Percentiles rank a stretch among this genome's conserved stretches.
phyloP scores from a whole-genome alignment of 495 filamentous ascomycete genomes.

The Lasiosphaeris hirsuta region DNA sequence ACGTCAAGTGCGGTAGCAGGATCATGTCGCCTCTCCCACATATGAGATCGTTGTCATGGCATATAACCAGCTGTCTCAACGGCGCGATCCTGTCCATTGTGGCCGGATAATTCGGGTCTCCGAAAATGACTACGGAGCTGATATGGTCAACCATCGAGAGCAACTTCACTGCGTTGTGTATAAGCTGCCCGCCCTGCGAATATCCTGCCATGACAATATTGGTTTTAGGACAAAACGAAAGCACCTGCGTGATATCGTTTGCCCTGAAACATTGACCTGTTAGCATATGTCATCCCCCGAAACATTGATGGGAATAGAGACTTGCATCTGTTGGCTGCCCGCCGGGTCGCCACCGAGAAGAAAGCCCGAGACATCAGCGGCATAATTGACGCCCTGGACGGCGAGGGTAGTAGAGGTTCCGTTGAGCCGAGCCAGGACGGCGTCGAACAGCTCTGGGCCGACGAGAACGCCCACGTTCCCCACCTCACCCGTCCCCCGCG shows the following conservation, averaged over 20 bases:
- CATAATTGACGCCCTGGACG: slow-evolving; percentile 58
- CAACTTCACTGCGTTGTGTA: slow-evolving; percentile 46
- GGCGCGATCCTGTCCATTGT: slow-evolving; percentile 43
- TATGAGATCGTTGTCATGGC: slow-evolving; percentile 53
- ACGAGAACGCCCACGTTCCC: slow-evolving; percentile 57
- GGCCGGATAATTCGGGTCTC: slow-evolving; percentile 49
- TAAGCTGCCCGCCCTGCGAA: slow-evolving; percentile 53
- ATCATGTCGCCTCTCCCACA: slow-evolving; percentile 50
- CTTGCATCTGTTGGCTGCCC: slow-evolving; percentile 38
- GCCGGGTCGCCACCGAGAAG: slow-evolving; percentile 42
- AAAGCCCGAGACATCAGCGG: slow-evolving; percentile 39
- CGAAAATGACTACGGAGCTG: slow-evolving; percentile 52
- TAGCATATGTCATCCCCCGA: neutral
- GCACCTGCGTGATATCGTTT: slow-evolving; percentile 42
- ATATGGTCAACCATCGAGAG: slow-evolving; percentile 31
- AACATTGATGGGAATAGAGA: neutral
- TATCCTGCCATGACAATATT: slow-evolving; percentile 62
- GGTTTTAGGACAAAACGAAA: slow-evolving; percentile 54
- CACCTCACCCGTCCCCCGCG: slow-evolving; percentile 54
- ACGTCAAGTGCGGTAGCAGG: slow-evolving; percentile 50
- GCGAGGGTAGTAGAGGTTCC: slow-evolving; percentile 41
- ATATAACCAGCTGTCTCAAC: slow-evolving; percentile 50
- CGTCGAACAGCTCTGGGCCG: slow-evolving; percentile 52
- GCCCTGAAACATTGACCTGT: slow-evolving; percentile 36
- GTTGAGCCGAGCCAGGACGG: slow-evolving; percentile 30